Evolutionary conservation across 208 protist genomes (phyloP).

Genomic region (Leishmania braziliensis): DNA sequence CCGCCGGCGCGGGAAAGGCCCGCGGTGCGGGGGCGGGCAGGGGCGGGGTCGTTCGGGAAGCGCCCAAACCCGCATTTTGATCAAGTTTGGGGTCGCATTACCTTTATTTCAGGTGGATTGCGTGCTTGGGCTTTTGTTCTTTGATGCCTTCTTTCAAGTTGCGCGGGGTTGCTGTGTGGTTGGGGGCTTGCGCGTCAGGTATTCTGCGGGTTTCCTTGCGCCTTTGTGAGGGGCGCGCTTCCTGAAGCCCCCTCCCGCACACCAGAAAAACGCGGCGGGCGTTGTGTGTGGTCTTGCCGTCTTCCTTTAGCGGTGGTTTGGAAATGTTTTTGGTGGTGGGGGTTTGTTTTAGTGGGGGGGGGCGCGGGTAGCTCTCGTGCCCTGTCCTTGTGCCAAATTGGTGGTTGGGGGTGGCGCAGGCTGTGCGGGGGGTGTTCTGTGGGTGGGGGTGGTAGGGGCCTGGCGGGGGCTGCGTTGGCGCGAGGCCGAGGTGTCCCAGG

Average conservation of each 20-base stretch:
- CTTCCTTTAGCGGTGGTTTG: not conserved
- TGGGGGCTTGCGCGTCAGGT: no score
- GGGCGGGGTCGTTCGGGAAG: no score
- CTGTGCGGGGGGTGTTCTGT: not conserved
- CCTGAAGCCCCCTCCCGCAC: no score
- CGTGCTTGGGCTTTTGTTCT: no score
- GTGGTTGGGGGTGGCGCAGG: not conserved
- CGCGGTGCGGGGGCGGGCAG: no score
- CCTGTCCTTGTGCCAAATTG: not conserved
- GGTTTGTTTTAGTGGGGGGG: not conserved
- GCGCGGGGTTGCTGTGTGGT: no score
- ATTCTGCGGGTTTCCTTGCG: not conserved
- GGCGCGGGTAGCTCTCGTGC: not conserved
- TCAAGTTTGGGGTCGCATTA: no score
- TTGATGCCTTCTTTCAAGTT: no score
- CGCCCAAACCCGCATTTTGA: no score
- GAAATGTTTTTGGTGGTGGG: not conserved
- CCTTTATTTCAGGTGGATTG: no score
- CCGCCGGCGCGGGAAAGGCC: no score
- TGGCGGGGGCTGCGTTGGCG: not conserved
- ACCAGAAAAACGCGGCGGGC: not conserved
- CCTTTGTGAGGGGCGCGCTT: not conserved
- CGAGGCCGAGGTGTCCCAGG: not conserved
- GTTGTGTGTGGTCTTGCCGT: not conserved
- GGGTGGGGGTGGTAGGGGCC: not conserved